Percentiles rank a stretch among this genome's conserved stretches.
Conservation (phyloP, 139 green algal genomes). For the Chlorella sorokiniana region DNA sequence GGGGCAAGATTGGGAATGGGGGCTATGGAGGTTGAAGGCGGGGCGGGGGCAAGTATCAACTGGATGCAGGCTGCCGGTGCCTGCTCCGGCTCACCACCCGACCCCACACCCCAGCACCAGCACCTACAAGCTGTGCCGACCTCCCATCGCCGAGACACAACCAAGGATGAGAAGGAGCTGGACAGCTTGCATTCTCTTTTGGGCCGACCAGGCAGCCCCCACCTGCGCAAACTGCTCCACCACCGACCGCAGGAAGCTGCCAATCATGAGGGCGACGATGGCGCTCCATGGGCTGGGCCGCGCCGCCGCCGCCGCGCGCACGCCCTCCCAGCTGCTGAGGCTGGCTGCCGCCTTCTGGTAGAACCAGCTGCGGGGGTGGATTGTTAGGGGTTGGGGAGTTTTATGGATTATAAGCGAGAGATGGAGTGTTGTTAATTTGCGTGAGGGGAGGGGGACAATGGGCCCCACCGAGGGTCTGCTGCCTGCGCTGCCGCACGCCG, state of each 20-base stretch:
- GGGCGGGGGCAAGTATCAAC: too few species aligned
- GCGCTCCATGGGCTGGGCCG: constrained; percentile 37
- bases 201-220: too few species aligned
- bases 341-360: constrained; percentile 11
- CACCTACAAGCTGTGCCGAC: too few species aligned
- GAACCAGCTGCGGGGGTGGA: background rate
- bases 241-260: constrained; percentile 58
- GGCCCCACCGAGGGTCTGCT: constrained; percentile 16
- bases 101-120: too few species aligned
- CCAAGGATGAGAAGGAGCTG: background rate
- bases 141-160: too few species aligned
- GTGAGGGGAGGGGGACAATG: background rate
- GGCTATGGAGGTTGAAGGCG: too few species aligned
- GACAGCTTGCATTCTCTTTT: background rate
- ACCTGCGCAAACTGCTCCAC: constrained; percentile 71
- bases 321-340: constrained; percentile 9
- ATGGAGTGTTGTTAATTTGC: background rate
- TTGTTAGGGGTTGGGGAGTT: background rate
- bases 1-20: background rate
- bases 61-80: too few species aligned
- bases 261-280: constrained; percentile 55
- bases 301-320: constrained; percentile 13
- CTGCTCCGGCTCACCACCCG: too few species aligned
- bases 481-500: constrained; percentile 38
- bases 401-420: background rate